phyloP scores from a whole-genome alignment of 768 basidiomycete genomes.

The Gymnopilus dilepis region DNA sequence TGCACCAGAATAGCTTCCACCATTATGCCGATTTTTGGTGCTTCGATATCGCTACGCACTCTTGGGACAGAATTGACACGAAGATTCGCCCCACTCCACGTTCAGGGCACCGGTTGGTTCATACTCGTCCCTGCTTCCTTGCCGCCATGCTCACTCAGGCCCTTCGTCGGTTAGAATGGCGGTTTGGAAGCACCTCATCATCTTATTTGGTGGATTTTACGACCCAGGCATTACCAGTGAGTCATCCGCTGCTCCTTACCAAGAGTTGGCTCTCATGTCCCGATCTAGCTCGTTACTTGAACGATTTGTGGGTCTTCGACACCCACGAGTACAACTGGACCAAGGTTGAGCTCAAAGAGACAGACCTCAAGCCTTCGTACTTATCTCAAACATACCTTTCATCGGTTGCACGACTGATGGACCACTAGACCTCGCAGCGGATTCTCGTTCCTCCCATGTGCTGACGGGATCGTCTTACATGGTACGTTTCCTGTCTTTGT shows the following conservation, averaged over 20 bases:
- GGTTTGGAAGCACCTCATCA: slow-evolving; percentile 85
- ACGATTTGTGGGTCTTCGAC: slow-evolving; percentile 87
- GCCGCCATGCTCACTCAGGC: background rate
- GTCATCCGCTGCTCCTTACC: slow-evolving; percentile 19
- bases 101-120: slow-evolving; percentile 76
- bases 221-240: slow-evolving; percentile 84
- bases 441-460: slow-evolving; percentile 80
- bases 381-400: slow-evolving; percentile 27
- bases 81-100: slow-evolving; percentile 80
- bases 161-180: slow-evolving; percentile 64
- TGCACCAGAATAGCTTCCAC: slow-evolving; percentile 84
- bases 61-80: slow-evolving; percentile 90
- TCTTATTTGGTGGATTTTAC: slow-evolving; percentile 91
- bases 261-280: no score
- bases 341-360: slow-evolving; percentile 74
- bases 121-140: slow-evolving; percentile 2
- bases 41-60: slow-evolving; percentile 78
- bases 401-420: background rate
- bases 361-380: slow-evolving; percentile 75
- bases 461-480: slow-evolving; percentile 82
- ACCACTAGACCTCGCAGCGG: slow-evolving; percentile 69
- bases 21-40: slow-evolving; percentile 92
- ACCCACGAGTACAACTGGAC: slow-evolving; percentile 88
- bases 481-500: slow-evolving; percentile 44
- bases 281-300: slow-evolving; percentile 72